A percentile compares a stretch with the other conserved stretches of the same genome.
These are phyloP conservation scores for Sugiyamaella japonica DNA, from an alignment of 1,139 yeast species.

Conservation along the genomic window DNA sequence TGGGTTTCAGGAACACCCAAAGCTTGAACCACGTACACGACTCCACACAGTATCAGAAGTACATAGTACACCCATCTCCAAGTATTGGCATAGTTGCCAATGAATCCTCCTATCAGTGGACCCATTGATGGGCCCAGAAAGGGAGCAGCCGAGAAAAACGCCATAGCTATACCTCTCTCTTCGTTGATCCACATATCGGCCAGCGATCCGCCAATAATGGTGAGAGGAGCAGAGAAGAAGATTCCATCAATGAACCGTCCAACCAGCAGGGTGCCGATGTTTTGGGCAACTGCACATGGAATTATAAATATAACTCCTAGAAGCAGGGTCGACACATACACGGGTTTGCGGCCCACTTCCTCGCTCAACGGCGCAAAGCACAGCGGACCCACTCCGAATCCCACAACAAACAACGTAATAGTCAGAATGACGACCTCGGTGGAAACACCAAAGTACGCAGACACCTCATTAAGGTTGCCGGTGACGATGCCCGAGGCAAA, in stretches of 20 bases:
- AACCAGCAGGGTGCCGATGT: constrained; percentile 65
- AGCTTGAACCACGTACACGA: constrained; percentile 49
- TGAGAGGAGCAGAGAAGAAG: constrained; percentile 76
- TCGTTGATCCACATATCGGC: constrained; percentile 68
- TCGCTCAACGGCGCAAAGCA: constrained; percentile 76
- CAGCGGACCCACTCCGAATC: constrained; percentile 76
- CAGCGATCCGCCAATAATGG: constrained; percentile 74
- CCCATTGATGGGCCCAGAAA: constrained; percentile 69
- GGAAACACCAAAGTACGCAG: constrained; percentile 63
- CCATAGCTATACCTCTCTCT: constrained; percentile 75
- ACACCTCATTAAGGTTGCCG: constrained; percentile 61
- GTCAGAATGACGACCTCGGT: constrained; percentile 77
- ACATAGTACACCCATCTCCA: constrained; percentile 84
- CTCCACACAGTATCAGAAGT: constrained; percentile 57
- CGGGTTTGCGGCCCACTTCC: constrained; percentile 63
- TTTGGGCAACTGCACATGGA: constrained; percentile 71
- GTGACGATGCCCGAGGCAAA: constrained; percentile 87
- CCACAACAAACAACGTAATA: constrained; percentile 80
- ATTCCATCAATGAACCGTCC: constrained; percentile 69
- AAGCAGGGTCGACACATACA: constrained; percentile 56
- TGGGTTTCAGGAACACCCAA: constrained; percentile 76
- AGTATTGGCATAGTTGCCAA: constrained; percentile 53
- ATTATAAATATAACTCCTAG: constrained; percentile 64
- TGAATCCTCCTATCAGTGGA: constrained; percentile 67
- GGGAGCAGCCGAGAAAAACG: constrained; percentile 68